Conservation (phyloP, 2,329 filamentous ascomycete genomes). For the Didymella arachidicola region DNA sequence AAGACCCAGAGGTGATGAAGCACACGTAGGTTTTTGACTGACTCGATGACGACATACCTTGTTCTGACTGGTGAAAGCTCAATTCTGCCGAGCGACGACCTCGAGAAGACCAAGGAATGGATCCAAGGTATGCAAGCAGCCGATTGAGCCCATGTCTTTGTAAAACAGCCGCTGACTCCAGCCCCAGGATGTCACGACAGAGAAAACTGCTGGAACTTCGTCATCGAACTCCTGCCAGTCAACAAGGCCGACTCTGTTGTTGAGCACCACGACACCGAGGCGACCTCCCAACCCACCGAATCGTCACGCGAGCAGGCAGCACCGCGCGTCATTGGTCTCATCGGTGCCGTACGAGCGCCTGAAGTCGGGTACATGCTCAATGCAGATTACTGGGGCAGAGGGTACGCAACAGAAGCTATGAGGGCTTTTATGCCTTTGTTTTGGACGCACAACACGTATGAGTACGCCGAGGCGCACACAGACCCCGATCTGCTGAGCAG, state of each 20-base stretch:
- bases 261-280: neutral
- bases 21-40: conserved; percentile 57
- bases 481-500: conserved; percentile 62
- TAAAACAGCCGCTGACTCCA: neutral
- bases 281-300: neutral
- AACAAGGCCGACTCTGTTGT: conserved; percentile 3
- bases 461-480: conserved; percentile 57
- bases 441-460: conserved; percentile 43
- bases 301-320: conserved; percentile 5
- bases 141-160: neutral
- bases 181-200: conserved; percentile 35
- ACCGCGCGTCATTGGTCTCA: conserved; percentile 52
- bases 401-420: conserved; percentile 56
- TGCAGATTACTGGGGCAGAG: conserved; percentile 50
- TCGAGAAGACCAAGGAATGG: conserved; percentile 47
- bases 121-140: conserved; percentile 33
- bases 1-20: conserved; percentile 68
- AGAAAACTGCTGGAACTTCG: conserved; percentile 63
- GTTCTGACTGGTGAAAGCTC: conserved; percentile 48
- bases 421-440: conserved; percentile 52
- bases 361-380: conserved; percentile 56
- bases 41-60: neutral
- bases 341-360: conserved; percentile 53
- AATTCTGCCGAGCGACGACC: conserved; percentile 61
- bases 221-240: conserved; percentile 57